Evolutionary conservation across 768 basidiomycete species (phyloP).

Genomic region (Suillus weaverae): DNA sequence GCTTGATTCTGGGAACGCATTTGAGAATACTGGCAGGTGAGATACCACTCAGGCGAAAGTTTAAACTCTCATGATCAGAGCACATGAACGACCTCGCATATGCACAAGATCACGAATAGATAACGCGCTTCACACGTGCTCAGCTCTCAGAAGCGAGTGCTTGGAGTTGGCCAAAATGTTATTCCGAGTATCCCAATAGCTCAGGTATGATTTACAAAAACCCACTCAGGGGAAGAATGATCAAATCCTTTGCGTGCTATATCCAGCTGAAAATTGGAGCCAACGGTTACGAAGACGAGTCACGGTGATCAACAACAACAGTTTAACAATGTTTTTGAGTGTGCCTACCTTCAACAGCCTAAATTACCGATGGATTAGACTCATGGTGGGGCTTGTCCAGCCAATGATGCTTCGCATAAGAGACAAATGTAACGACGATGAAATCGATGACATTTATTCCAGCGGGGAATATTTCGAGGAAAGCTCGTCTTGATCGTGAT

Average conservation of each 20-base stretch:
- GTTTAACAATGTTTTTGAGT: not conserved
- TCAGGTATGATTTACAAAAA: not conserved
- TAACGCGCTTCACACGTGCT: not conserved
- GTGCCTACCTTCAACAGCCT: not conserved
- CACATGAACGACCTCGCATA: not conserved
- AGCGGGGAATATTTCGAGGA: conserved; percentile 36
- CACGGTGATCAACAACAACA: not conserved
- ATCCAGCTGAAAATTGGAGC: not conserved
- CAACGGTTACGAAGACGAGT: not conserved
- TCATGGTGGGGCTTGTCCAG: not conserved
- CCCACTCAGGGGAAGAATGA: not conserved
- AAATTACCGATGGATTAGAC: not conserved
- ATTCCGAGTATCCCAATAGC: not conserved
- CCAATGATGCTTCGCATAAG: conserved; percentile 10
- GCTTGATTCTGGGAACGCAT: not conserved
- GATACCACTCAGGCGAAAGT: not conserved
- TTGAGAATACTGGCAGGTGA: not conserved
- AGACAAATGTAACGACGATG: conserved; percentile 20
- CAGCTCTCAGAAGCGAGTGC: not conserved
- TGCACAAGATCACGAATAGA: not conserved
- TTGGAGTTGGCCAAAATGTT: not conserved
- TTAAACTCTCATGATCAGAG: not conserved
- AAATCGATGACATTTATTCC: conserved; percentile 32
- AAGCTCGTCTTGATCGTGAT: conserved; percentile 36
- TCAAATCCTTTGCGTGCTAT: not conserved